phyloP scores from a whole-genome alignment of 805 yeast species.

The Kodamaea jinghongensis region DNA sequence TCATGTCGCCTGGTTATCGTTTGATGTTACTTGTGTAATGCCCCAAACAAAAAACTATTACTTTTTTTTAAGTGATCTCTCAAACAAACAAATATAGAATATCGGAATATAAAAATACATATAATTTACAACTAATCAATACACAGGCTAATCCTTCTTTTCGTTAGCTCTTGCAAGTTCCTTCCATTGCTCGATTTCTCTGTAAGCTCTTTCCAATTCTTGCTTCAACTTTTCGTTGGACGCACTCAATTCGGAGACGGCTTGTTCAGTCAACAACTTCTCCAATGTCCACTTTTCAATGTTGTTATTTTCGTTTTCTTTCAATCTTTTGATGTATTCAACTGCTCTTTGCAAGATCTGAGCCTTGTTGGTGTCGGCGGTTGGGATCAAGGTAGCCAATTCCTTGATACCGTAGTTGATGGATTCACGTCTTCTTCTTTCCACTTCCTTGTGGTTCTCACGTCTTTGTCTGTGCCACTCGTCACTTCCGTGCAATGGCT shows the following conservation, averaged over 20 bases:
- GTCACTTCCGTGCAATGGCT: constrained; percentile 71
- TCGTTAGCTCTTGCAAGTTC: constrained; percentile 27
- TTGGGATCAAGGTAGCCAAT: constrained; percentile 73
- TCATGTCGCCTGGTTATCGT: constrained; percentile 3
- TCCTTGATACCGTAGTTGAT: constrained; percentile 86
- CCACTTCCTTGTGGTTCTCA: constrained; percentile 94
- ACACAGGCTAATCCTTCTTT: constrained; percentile 10
- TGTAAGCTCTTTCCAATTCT: constrained; percentile 87
- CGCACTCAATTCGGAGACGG: constrained; percentile 77
- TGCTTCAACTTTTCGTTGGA: constrained; percentile 84
- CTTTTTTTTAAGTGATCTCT: no score
- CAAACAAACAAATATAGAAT: constrained; percentile 4
- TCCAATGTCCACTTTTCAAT: constrained; percentile 95
- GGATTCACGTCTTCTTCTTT: constrained; percentile 84
- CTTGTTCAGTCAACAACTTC: constrained; percentile 88
- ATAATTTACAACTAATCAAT: background rate
- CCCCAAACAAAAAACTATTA: no score
- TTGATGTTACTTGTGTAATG: no score
- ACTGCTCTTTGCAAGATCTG: constrained; percentile 85
- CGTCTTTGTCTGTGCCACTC: constrained; percentile 83
- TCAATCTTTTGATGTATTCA: constrained; percentile 83
- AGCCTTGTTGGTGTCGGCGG: constrained; percentile 85
- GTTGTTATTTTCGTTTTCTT: constrained; percentile 84
- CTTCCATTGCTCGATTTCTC: constrained; percentile 87
- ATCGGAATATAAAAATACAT: constrained; percentile 3